A percentile compares a stretch with the other conserved stretches of the same genome.
These are phyloP conservation scores for Coniferiporia sulphurascens DNA, from an alignment of 1,284 basidiomycete species.

Conservation along the genomic window DNA sequence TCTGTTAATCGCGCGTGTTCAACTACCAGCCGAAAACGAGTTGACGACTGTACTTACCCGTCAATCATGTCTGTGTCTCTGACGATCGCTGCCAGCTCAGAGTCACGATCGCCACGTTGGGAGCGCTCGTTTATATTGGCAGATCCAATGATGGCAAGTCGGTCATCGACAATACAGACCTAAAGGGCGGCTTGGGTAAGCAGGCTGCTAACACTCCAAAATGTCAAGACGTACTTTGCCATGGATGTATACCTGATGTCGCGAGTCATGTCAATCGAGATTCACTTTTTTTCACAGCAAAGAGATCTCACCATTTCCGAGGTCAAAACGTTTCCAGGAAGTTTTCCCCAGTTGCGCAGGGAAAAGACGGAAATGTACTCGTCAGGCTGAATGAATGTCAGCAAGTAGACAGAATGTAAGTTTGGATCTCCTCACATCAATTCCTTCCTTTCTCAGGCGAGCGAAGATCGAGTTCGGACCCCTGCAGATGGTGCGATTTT, in stretches of 20 bases:
- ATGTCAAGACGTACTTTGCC: slow-evolving; percentile 47
- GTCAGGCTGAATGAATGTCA: slow-evolving; percentile 59
- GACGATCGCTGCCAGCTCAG: slow-evolving; percentile 89
- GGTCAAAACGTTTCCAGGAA: slow-evolving; percentile 79
- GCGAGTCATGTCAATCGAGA: not conserved
- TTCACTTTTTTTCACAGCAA: not conserved
- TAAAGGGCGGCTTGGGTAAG: slow-evolving; percentile 22
- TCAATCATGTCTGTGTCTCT: slow-evolving; percentile 97
- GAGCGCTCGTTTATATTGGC: slow-evolving; percentile 99
- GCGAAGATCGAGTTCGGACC: slow-evolving; percentile 93
- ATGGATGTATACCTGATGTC: slow-evolving; percentile 77
- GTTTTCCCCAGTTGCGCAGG: slow-evolving; percentile 90
- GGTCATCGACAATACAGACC: slow-evolving; percentile 92
- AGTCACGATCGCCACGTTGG: slow-evolving; percentile 93
- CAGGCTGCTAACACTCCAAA: not conserved
- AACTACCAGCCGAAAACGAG: no score
- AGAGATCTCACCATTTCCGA: slow-evolving; percentile 73
- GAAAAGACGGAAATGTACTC: slow-evolving; percentile 93
- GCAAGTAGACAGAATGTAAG: slow-evolving; percentile 1
- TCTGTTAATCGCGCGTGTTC: slow-evolving; percentile 34
- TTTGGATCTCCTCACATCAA: slow-evolving; percentile 57
- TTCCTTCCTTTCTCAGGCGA: slow-evolving; percentile 81
- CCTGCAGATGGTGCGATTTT: slow-evolving; percentile 84
- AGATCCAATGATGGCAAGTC: slow-evolving; percentile 96
- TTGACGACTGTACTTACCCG: slow-evolving; percentile 43